phyloP scores from a whole-genome alignment of 179 eudicot species.

The Camellia oleifera region DNA sequence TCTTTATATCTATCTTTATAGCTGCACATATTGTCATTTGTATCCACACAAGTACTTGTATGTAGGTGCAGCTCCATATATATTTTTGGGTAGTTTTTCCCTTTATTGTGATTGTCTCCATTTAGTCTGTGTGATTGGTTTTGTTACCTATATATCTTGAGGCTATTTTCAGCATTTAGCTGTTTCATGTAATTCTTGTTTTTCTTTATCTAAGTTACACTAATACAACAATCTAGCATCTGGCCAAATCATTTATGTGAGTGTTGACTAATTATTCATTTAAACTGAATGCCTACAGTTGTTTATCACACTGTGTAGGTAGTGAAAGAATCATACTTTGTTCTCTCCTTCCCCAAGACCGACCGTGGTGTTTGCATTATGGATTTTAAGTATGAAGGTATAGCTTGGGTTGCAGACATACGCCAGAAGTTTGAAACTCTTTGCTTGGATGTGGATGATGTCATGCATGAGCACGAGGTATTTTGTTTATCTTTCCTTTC shows the following conservation, averaged over 20 bases:
- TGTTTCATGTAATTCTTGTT: background rate
- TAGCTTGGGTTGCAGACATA: background rate
- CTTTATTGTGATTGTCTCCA: background rate
- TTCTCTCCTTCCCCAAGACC: background rate
- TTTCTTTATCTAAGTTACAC: background rate
- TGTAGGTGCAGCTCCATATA: too few species aligned
- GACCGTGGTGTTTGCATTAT: background rate
- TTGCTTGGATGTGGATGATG: background rate
- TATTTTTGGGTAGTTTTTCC: background rate
- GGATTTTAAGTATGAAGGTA: background rate
- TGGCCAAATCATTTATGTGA: background rate
- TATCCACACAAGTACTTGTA: too few species aligned
- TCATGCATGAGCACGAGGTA: background rate
- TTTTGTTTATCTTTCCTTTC: background rate
- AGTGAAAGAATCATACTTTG: background rate
- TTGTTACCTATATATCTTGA: background rate
- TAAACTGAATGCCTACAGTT: background rate
- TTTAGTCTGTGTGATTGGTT: background rate
- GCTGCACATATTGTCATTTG: background rate
- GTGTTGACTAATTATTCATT: background rate
- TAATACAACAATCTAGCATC: background rate
- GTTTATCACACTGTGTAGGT: background rate
- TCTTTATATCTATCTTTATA: background rate
- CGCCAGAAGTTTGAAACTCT: background rate
- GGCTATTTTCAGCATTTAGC: too few species aligned